Conservation (phyloP, 2,329 filamentous ascomycete species). For the Stagonosporopsis chrysanthemi region DNA sequence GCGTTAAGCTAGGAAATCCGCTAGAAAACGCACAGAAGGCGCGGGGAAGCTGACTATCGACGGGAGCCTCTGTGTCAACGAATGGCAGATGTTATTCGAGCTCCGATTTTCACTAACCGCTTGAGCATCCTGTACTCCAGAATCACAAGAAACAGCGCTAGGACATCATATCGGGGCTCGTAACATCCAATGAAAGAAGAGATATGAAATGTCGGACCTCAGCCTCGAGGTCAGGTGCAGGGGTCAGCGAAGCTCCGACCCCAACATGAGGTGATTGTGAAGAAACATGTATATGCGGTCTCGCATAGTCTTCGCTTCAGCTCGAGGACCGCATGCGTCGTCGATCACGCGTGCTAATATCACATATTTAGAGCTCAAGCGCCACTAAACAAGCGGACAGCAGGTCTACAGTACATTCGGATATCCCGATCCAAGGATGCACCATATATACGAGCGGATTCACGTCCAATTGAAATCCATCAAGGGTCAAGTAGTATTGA, state of each 20-base stretch:
- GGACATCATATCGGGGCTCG: neutral
- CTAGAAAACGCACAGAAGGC: constrained; percentile 11
- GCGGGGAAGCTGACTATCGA: constrained; percentile 4
- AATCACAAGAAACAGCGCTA: neutral
- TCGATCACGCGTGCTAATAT: neutral
- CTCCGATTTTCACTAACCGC: neutral
- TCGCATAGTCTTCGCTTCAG: neutral
- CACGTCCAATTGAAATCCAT: neutral
- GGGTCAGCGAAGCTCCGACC: neutral
- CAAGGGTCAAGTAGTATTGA: neutral
- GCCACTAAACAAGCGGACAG: neutral
- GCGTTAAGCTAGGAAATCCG: constrained; percentile 2
- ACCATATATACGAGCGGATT: neutral
- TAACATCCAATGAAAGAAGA: neutral
- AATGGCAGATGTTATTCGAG: neutral
- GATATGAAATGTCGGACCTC: neutral
- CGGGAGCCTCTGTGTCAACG: neutral
- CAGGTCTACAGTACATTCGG: neutral
- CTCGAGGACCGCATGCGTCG: neutral
- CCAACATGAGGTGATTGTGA: neutral
- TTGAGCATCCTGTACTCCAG: neutral
- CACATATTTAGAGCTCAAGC: neutral
- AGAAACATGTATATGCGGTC: neutral
- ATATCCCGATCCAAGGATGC: too few species aligned
- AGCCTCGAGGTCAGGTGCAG: neutral